Evolutionary conservation across 805 yeast species (phyloP).

Genomic region (Ogataea wickerhamii): DNA sequence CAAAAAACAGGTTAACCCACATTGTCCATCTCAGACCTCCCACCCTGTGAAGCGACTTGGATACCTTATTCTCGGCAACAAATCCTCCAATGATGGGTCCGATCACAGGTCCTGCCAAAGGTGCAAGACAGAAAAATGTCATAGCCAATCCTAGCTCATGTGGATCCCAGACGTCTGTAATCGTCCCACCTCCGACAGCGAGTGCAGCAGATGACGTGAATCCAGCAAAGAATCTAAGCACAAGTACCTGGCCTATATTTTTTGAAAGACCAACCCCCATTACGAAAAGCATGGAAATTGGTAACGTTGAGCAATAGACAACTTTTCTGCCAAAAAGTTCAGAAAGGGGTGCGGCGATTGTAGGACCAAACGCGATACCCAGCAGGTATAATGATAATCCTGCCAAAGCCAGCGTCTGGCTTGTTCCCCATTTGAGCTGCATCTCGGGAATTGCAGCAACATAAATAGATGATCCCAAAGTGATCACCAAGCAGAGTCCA

Average conservation of each 20-base stretch:
- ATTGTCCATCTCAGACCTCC: conserved; percentile 66
- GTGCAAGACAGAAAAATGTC: conserved; percentile 74
- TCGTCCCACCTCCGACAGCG: conserved; percentile 82
- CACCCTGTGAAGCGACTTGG: conserved; percentile 13
- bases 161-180: conserved; percentile 71
- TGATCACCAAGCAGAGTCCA: conserved; percentile 59
- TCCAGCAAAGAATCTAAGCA: conserved; percentile 72
- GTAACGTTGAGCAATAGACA: conserved; percentile 56
- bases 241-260: conserved; percentile 58
- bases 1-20: conserved; percentile 70
- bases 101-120: conserved; percentile 75
- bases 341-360: conserved; percentile 67
- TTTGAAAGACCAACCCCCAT: conserved; percentile 70
- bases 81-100: conserved; percentile 77
- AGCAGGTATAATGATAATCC: conserved; percentile 68
- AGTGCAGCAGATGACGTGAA: conserved; percentile 77
- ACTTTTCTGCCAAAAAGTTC: conserved; percentile 67
- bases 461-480: conserved; percentile 72
- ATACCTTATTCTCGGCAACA: conserved; percentile 49
- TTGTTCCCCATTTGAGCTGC: conserved; percentile 43
- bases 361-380: conserved; percentile 72
- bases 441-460: conserved; percentile 63
- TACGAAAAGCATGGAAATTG: conserved; percentile 64
- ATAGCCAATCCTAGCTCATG: conserved; percentile 68
- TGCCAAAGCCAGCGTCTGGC: conserved; percentile 57